phyloP scores from a whole-genome alignment of 495 filamentous ascomycete species.

The Xylaria palmicola region DNA sequence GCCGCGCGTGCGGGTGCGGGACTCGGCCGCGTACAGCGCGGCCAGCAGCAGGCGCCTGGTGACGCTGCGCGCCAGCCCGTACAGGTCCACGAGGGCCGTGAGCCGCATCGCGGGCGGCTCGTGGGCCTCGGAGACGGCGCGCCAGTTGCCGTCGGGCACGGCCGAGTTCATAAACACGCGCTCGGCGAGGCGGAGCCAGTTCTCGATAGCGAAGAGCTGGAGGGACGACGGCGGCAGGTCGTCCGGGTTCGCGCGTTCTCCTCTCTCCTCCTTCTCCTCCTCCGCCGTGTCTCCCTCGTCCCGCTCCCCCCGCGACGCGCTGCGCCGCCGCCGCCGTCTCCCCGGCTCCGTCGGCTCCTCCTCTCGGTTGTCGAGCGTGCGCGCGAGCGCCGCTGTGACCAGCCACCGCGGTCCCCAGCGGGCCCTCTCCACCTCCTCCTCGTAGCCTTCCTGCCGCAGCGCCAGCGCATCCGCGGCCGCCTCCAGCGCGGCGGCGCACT shows the following conservation, averaged over 20 bases:
- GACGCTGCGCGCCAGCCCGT: slow-evolving; percentile 63
- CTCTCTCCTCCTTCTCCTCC: neutral
- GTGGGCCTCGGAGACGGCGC: slow-evolving; percentile 36
- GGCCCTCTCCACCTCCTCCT: slow-evolving; percentile 53
- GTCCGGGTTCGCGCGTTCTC: neutral
- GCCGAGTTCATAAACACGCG: slow-evolving; percentile 77
- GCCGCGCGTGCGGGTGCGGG: slow-evolving; percentile 46
- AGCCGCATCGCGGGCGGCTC: slow-evolving; percentile 63
- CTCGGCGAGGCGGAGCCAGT: slow-evolving; percentile 64
- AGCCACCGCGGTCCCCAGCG: slow-evolving; percentile 47
- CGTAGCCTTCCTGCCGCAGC: slow-evolving; percentile 54
- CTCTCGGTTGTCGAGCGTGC: slow-evolving; percentile 32
- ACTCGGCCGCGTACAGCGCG: slow-evolving; percentile 63
- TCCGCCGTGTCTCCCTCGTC: slow-evolving; percentile 14
- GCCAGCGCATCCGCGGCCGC: slow-evolving; percentile 61
- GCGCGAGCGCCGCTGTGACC: slow-evolving; percentile 50
- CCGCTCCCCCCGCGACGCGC: slow-evolving; percentile 34
- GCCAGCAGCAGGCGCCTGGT: slow-evolving; percentile 69
- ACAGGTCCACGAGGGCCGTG: slow-evolving; percentile 71
- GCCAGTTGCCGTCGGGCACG: slow-evolving; percentile 66
- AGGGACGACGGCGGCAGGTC: slow-evolving; percentile 33
- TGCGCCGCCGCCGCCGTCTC: neutral
- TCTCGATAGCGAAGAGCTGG: slow-evolving; percentile 55
- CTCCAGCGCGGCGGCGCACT: slow-evolving; percentile 66
- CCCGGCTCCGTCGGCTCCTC: slow-evolving; percentile 33